A percentile compares a stretch with the other conserved stretches of the same genome.
Conservation (phyloP, 2,329 filamentous ascomycete genomes). For the Biscogniauxia marginata region DNA sequence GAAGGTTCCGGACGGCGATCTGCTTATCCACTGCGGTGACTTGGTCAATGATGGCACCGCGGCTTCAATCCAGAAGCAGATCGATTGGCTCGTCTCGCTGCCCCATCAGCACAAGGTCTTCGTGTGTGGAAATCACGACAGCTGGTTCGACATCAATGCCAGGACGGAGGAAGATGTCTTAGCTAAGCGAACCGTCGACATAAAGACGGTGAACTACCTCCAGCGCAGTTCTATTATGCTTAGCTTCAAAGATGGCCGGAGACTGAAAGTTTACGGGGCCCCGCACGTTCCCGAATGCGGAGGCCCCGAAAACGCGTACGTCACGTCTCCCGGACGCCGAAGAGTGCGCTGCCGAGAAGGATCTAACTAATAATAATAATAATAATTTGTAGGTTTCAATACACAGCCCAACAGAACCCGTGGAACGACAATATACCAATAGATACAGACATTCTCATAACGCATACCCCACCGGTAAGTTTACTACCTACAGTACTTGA, state of each 20-base stretch:
- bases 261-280: conserved; percentile 73
- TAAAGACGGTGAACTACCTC: conserved; percentile 72
- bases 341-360: conserved; percentile 1
- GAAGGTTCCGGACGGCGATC: conserved; percentile 71
- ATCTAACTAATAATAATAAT: neutral
- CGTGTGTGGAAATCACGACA: conserved; percentile 87
- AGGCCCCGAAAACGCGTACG: conserved; percentile 62
- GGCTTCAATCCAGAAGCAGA: conserved; percentile 73
- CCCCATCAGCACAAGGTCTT: conserved; percentile 80
- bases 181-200: conserved; percentile 55
- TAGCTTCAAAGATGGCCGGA: conserved; percentile 57
- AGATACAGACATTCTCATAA: conserved; percentile 75
- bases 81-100: conserved; percentile 76
- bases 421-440: conserved; percentile 71
- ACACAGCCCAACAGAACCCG: conserved; percentile 61
- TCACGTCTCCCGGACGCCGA: conserved; percentile 6
- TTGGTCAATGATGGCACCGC: conserved; percentile 71
- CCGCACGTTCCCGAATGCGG: conserved; percentile 78
- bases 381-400: conserved; percentile 61
- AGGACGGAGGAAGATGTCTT: conserved; percentile 55
- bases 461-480: conserved; percentile 71
- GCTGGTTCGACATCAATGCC: conserved; percentile 71
- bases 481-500: neutral
- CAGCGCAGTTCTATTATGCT: conserved; percentile 66
- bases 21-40: conserved; percentile 89